Evolutionary conservation across 2,329 filamentous ascomycete species (phyloP), one percentile per base, ranked within the genome.

Genomic region (Teratosphaeriaceae sp.): DNA sequence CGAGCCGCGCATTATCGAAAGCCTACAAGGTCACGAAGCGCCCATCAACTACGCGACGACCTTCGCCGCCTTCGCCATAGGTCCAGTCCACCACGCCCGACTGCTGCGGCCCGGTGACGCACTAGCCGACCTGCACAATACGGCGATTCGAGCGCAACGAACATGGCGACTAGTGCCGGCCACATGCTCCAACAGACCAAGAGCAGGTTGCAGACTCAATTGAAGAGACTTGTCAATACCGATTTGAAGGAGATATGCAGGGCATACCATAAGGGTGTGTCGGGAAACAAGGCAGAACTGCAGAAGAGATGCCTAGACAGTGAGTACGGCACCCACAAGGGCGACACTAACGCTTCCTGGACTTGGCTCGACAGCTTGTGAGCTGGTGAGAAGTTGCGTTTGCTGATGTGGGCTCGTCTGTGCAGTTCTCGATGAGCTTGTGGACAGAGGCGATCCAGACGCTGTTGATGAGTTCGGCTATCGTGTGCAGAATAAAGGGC

Each of bases 211-310:
- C 55, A 56, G 36, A 48, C 56, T n/a, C 50, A 50, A 22, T 52
- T 64, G 43, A 79, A 78, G 58, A 72, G 66, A 7, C 64, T 82
- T 40, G 69, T 79, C 42, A 81, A 80, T 58, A 70, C 69, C 46
- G 81, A 89, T 56, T 76, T 96, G 38, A 85, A 88, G 56, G 74
- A 74, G 40, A 82, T 97, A 52, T 85, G 90, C 59, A 76, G 79
- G 50, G 71, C 77, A 47, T 86, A 94, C 67, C 77, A 80, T 36
- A 71, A 94, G 26, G 76, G 79, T 52, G 84, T 86, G 47, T 85
- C 83, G 21, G 92, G 92, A 16, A 83, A 92, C 57, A 98, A 98
- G 72, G 79, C 80, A 24, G 78, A 85, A 31, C 71, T 97, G 46
- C 88, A 95, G 66, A 69, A 71, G 45, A 82, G 90, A 56, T 85